A percentile compares a stretch with the other conserved stretches of the same genome.
Conservation (phyloP, 805 yeast species). For the Lachancea sp. region DNA sequence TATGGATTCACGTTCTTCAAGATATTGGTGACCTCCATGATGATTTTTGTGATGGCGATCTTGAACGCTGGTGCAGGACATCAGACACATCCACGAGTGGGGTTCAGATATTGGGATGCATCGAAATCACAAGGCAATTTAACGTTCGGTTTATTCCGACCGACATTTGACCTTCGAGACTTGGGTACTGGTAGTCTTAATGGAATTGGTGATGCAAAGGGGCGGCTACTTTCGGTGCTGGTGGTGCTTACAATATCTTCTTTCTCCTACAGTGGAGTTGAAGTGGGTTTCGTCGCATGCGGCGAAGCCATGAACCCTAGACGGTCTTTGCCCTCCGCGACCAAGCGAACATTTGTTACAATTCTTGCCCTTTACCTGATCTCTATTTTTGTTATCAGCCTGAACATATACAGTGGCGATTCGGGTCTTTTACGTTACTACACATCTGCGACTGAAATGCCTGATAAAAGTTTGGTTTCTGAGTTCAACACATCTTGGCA, state of each 20-base stretch:
- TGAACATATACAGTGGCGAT: slow-evolving; percentile 73
- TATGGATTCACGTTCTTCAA: slow-evolving; percentile 56
- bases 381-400: slow-evolving; percentile 60
- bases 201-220: slow-evolving; percentile 58
- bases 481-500: slow-evolving; percentile 42
- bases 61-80: slow-evolving; percentile 44
- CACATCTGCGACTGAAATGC: slow-evolving; percentile 2
- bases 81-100: slow-evolving; percentile 37
- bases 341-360: slow-evolving; percentile 67
- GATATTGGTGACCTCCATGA: slow-evolving; percentile 43
- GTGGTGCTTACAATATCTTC: slow-evolving; percentile 60
- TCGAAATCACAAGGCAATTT: slow-evolving; percentile 36
- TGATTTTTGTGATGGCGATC: slow-evolving; percentile 59
- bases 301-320: slow-evolving; percentile 83
- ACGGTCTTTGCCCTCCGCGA: slow-evolving; percentile 68
- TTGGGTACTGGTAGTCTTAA: slow-evolving; percentile 44
- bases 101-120: slow-evolving; percentile 64
- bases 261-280: slow-evolving; percentile 77
- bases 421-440: slow-evolving; percentile 59
- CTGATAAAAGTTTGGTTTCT: not conserved
- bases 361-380: slow-evolving; percentile 58
- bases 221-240: slow-evolving; percentile 53
- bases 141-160: slow-evolving; percentile 68
- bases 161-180: slow-evolving; percentile 62
- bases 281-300: slow-evolving; percentile 75